Conservation (phyloP, 805 yeast species). For the Starmerella stellata region DNA sequence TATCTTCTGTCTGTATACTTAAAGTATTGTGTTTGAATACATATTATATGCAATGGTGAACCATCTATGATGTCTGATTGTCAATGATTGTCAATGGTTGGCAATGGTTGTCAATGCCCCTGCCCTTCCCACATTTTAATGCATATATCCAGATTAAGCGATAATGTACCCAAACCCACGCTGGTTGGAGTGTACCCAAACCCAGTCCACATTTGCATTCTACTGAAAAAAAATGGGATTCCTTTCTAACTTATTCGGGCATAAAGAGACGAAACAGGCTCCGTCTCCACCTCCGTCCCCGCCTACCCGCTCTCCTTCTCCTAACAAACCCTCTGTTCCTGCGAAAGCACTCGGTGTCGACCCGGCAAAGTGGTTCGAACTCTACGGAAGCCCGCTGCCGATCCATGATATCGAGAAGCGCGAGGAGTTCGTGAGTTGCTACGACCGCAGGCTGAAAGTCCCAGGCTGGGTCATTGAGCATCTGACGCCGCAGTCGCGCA, state of each 20-base stretch:
- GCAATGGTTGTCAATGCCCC: no score
- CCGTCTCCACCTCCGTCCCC: neutral
- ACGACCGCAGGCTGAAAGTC: conserved; percentile 64
- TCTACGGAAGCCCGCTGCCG: conserved; percentile 92
- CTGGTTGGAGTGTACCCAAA: no score
- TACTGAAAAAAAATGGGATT: neutral
- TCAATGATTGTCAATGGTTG: no score
- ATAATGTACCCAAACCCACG: no score
- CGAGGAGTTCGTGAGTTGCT: conserved; percentile 67
- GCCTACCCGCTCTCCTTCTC: neutral
- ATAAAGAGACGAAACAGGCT: no score
- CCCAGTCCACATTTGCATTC: no score
- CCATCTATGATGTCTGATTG: no score
- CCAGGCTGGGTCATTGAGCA: conserved; percentile 74
- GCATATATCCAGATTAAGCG: no score
- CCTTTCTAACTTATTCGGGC: neutral
- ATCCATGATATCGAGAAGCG: conserved; percentile 62
- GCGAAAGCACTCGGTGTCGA: conserved; percentile 24
- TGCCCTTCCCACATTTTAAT: no score
- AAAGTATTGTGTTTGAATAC: no score
- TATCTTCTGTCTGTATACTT: no score
- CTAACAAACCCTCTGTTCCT: neutral
- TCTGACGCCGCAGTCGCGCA: conserved; percentile 47
- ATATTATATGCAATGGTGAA: no score
- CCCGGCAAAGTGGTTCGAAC: conserved; percentile 63